Percentiles rank a stretch among this genome's conserved stretches.
Evolutionary conservation across 768 basidiomycete species (phyloP).

Genomic region (Mycena amicta): DNA sequence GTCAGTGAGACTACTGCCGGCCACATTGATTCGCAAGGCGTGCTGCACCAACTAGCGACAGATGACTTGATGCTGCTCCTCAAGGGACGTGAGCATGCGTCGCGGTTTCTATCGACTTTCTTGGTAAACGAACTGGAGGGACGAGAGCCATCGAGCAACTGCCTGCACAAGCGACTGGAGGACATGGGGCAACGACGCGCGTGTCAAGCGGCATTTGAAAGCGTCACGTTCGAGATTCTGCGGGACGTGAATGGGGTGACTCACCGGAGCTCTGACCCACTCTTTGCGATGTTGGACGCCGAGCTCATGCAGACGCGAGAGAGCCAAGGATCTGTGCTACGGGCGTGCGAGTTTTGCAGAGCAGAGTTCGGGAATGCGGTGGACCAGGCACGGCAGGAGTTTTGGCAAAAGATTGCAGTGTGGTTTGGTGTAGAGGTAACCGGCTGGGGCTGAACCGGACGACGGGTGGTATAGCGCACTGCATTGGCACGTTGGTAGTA

Average conservation of each 20-base stretch:
- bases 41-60: constrained; percentile 46
- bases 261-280: constrained; percentile 67
- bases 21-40: constrained; percentile 40
- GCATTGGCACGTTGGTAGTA: not conserved
- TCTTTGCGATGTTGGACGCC: constrained; percentile 70
- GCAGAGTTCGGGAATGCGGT: constrained; percentile 64
- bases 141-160: constrained; percentile 51
- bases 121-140: constrained; percentile 76
- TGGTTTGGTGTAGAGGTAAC: constrained; percentile 63
- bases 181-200: constrained; percentile 49
- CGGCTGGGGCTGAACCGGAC: constrained; percentile 20
- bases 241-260: constrained; percentile 73
- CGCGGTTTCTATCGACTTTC: constrained; percentile 77
- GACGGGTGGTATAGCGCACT: not conserved
- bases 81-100: constrained; percentile 70
- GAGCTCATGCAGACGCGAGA: constrained; percentile 66
- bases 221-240: constrained; percentile 73
- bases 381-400: constrained; percentile 58
- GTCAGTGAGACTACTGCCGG: constrained; percentile 65
- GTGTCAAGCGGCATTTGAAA: constrained; percentile 74
- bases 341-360: constrained; percentile 67
- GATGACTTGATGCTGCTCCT: constrained; percentile 62
- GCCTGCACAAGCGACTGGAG: constrained; percentile 51
- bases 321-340: constrained; percentile 45
- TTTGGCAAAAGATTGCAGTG: constrained; percentile 63